phyloP scores from a whole-genome alignment of 495 filamentous ascomycete genomes.

The Podospora anserina region DNA sequence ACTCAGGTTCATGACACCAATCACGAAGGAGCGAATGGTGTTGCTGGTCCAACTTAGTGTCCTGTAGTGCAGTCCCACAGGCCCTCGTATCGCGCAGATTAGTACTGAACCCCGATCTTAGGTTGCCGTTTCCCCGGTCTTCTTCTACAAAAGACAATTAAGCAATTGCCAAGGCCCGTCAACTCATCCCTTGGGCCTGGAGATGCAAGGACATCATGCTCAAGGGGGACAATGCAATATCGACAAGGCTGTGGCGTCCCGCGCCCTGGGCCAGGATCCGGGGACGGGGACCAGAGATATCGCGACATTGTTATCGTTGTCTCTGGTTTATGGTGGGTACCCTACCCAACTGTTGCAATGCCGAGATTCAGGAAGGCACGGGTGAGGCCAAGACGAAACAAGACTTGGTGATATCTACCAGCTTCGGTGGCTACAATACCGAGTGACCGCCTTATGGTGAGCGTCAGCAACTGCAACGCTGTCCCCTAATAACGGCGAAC shows the following conservation, averaged over 20 bases:
- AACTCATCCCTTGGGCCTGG: background rate
- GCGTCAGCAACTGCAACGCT: background rate
- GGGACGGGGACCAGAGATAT: too few relatives aligned
- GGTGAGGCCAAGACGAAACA: too few relatives aligned
- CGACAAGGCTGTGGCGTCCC: background rate
- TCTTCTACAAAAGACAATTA: background rate
- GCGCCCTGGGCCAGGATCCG: background rate
- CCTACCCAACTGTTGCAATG: too few relatives aligned
- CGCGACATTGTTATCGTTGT: too few relatives aligned
- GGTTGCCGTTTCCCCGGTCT: too few relatives aligned
- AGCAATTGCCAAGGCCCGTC: background rate
- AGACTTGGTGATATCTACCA: too few relatives aligned
- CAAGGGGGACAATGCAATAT: background rate
- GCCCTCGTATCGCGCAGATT: background rate
- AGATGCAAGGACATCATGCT: background rate
- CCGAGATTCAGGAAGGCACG: too few relatives aligned
- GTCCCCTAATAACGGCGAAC: background rate
- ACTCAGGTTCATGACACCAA: background rate
- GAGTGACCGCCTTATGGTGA: background rate
- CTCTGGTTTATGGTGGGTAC: too few relatives aligned
- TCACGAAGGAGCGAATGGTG: background rate
- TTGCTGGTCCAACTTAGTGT: background rate
- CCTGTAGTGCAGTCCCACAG: background rate
- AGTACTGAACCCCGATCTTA: background rate
- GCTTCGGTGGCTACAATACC: background rate